Conservation (phyloP, 1,139 yeast species). For the Scheffersomyces stambukii region DNA sequence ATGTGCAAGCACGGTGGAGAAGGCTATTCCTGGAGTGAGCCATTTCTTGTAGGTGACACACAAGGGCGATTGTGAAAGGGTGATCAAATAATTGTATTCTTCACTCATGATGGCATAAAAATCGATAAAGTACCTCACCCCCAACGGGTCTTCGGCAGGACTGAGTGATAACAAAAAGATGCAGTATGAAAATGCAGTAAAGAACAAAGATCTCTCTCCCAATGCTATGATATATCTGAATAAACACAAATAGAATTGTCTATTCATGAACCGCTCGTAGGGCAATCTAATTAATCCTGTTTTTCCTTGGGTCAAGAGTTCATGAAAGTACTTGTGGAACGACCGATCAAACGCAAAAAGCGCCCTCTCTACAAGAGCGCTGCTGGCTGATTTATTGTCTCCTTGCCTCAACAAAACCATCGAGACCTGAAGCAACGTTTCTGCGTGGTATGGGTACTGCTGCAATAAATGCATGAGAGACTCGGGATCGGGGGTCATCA, state of each 20-base stretch:
- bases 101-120: conserved; percentile 68
- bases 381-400: conserved; percentile 61
- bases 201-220: conserved; percentile 73
- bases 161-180: conserved; percentile 64
- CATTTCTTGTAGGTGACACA: conserved; percentile 57
- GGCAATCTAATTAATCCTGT: conserved; percentile 68
- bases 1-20: conserved; percentile 63
- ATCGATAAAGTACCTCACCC: conserved; percentile 79
- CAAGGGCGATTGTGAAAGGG: conserved; percentile 52
- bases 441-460: conserved; percentile 69
- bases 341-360: conserved; percentile 73
- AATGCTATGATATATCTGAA: conserved; percentile 69
- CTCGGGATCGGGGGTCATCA: conserved; percentile 69
- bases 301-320: conserved; percentile 46
- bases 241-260: conserved; percentile 71
- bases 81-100: conserved; percentile 59
- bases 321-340: conserved; percentile 37
- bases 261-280: conserved; percentile 66
- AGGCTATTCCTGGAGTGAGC: conserved; percentile 72
- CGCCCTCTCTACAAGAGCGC: conserved; percentile 71
- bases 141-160: conserved; percentile 82
- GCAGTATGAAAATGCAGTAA: conserved; percentile 72
- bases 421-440: conserved; percentile 76
- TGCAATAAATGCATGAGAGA: conserved; percentile 54
- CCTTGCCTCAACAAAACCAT: conserved; percentile 75